Evolutionary conservation across 176 grass and related monocot species (phyloP), one percentile per base, ranked within the genome.

Genomic region (Aegilops umbellulata): DNA sequence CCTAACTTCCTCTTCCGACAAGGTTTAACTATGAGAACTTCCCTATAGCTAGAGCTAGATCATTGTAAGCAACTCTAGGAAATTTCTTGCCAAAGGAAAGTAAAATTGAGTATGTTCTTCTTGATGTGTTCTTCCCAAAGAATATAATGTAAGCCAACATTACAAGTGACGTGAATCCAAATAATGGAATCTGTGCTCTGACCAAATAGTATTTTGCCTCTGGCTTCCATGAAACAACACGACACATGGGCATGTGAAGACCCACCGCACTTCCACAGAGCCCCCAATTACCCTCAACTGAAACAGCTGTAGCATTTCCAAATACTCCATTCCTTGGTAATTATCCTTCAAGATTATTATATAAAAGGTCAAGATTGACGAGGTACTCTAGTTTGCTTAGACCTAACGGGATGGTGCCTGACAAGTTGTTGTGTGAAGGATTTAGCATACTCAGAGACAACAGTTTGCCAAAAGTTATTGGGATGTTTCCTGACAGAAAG

Each of bases 361-460:
- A 89, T 2, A 84, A 89, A 1, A 92, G 73, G 10, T 89, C 86
- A 2, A 92, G 55, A 17, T 58, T 24, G 10, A n/a, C 3, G 30
- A 92, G 51, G 7, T 19, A 60, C 6, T 3, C 23, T 4, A 86
- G 44, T 11, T 24, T 5, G 69, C 19, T 31, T 4, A 92, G 38
- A 19, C 74, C 69, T 10, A 25, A 14, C 10, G 90, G 87, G 34
- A 89, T 67, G 29, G n/a, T 2, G 6, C 83, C 90, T 23, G 71
- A 89, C 15, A 92, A 74, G 2, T 61, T 77, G 6, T 93, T 93
- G 1, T 34, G 22, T 3, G 91, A 90, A 41, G 87, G 76, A 72
- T 89, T 88, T 5, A 92, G 17, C 25, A 13, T 12, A 34, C 7
- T n/a, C 30, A 92, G 27, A 4, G 78, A 71, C 57, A 31, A 65